Evolutionary conservation across 306 rosid species (phyloP).

Genomic region (Ormosia emarginata): DNA sequence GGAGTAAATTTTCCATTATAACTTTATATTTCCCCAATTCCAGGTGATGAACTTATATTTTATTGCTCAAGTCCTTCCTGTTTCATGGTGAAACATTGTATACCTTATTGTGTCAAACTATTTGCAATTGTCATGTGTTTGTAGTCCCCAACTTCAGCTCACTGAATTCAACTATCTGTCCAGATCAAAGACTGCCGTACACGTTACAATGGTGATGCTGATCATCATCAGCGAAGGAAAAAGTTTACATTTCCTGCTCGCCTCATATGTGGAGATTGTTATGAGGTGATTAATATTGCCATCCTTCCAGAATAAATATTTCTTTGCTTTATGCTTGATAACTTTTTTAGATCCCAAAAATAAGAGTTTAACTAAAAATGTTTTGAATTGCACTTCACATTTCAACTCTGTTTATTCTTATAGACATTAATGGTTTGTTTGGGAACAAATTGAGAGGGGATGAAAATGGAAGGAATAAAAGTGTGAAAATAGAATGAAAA

Average conservation of each 20-base stretch:
- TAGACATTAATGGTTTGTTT: not conserved
- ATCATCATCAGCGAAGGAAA: constrained; percentile 88
- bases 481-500: not conserved
- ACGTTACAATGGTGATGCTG: constrained; percentile 95
- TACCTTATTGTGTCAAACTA: constrained; percentile 23
- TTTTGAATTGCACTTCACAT: not conserved
- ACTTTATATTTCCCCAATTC: constrained; percentile 1
- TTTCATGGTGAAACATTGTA: constrained; percentile 7
- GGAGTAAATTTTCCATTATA: not conserved
- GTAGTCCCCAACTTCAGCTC: constrained; percentile 18
- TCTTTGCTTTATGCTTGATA: constrained; percentile 7
- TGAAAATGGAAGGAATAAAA: not conserved
- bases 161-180: constrained; percentile 22
- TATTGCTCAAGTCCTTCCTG: constrained; percentile 15
- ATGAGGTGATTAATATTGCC: constrained; percentile 58
- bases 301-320: not conserved
- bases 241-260: constrained; percentile 94
- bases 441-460: not conserved
- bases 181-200: constrained; percentile 98
- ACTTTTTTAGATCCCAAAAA: not conserved
- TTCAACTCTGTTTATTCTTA: not conserved
- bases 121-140: constrained; percentile 10
- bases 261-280: constrained; percentile 93
- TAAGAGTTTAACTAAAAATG: not conserved
- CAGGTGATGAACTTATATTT: not conserved